Evolutionary conservation across 2,329 filamentous ascomycete genomes (phyloP).

Genomic region (Coleophoma eucalyptorum): DNA sequence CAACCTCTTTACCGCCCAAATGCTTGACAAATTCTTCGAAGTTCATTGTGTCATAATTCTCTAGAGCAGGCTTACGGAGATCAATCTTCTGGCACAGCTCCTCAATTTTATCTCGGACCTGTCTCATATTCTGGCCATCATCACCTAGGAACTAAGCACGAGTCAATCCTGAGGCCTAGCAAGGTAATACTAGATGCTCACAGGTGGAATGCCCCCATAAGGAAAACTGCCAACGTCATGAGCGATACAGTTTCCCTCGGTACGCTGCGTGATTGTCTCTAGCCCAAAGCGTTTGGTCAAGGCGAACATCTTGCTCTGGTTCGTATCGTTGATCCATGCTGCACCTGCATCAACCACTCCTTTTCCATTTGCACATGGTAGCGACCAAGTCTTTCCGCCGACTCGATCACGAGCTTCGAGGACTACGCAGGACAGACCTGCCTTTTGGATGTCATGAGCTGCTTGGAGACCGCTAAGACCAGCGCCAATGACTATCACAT

Average conservation of each 20-base stretch:
- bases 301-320: conserved; percentile 30
- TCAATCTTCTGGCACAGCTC: conserved; percentile 13
- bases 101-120: conserved; percentile 13
- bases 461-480: conserved; percentile 12
- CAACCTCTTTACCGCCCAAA: conserved; percentile 25
- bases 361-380: conserved; percentile 16
- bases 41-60: conserved; percentile 23
- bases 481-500: conserved; percentile 5
- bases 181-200: conserved; percentile 5
- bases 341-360: conserved; percentile 48
- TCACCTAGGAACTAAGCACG: conserved; percentile 4
- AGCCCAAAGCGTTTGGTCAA: conserved; percentile 36
- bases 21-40: conserved; percentile 33
- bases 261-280: conserved; percentile 44
- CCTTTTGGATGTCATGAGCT: conserved; percentile 11
- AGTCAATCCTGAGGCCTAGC: background rate
- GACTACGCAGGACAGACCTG: conserved; percentile 21
- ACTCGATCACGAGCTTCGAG: conserved; percentile 39
- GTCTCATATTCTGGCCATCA: conserved; percentile 5
- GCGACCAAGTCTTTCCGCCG: conserved; percentile 33
- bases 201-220: conserved; percentile 27
- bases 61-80: conserved; percentile 10
- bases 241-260: conserved; percentile 37
- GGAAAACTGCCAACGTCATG: conserved; percentile 35
- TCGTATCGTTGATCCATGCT: conserved; percentile 50